A percentile compares a stretch with the other conserved stretches of the same genome.
Conservation (phyloP, 495 filamentous ascomycete genomes). For the Neurospora sp. region DNA sequence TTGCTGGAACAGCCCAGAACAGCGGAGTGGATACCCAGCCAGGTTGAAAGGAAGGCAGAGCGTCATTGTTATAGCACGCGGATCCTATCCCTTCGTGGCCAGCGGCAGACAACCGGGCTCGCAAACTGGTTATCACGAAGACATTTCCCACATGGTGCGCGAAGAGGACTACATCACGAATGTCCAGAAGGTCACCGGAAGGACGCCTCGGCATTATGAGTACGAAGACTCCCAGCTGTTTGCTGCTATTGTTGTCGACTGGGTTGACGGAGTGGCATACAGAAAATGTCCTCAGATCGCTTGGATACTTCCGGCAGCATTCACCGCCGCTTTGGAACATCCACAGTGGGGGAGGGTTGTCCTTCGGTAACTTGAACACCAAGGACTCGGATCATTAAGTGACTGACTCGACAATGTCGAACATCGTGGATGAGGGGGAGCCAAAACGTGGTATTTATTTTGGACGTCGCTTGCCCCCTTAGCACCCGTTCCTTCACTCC, state of each 20-base stretch:
- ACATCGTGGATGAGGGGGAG: neutral
- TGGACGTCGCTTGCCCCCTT: too few species aligned
- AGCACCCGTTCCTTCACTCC: too few species aligned
- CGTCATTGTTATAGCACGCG: neutral
- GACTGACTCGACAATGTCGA: neutral
- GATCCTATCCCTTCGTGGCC: neutral
- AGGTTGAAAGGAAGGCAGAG: neutral
- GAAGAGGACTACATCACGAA: neutral
- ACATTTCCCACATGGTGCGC: neutral
- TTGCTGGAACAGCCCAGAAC: neutral
- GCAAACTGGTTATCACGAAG: neutral
- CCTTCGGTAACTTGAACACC: neutral
- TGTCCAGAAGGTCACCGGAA: rapidly evolving
- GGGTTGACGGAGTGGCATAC: neutral
- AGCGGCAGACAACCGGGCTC: neutral
- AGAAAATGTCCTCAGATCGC: neutral
- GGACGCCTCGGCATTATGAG: neutral
- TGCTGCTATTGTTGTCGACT: neutral
- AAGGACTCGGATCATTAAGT: neutral
- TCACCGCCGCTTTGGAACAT: neutral
- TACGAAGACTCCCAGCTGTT: neutral
- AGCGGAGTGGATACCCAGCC: neutral
- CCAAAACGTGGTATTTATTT: neutral
- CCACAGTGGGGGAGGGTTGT: neutral
- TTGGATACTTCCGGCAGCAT: neutral